Conservation (phyloP, 768 basidiomycete genomes). For the Termitomyces sp. region DNA sequence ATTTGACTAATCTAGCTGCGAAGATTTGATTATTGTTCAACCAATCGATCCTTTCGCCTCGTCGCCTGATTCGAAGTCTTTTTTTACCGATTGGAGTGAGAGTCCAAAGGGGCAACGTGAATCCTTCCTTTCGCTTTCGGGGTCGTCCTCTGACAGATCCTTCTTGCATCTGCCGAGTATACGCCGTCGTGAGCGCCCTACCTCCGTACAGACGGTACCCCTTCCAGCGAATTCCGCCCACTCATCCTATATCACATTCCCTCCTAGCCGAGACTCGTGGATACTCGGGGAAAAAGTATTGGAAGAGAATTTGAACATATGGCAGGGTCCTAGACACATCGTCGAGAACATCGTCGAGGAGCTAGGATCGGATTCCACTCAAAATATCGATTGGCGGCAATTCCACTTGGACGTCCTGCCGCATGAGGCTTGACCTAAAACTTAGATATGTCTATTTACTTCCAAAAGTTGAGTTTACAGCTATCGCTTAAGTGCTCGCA, state of each 20-base stretch:
- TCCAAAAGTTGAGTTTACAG: neutral
- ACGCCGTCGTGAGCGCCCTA: conserved; percentile 20
- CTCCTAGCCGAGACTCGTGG: conserved; percentile 14
- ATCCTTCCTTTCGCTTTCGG: conserved; percentile 36
- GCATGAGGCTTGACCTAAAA: conserved; percentile 16
- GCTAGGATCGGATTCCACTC: conserved; percentile 33
- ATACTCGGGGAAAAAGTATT: conserved; percentile 3
- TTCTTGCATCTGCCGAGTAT: conserved; percentile 15
- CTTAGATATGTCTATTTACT: neutral
- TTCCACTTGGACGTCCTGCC: conserved; percentile 44
- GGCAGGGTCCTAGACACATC: conserved; percentile 13
- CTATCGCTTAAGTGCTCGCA: neutral
- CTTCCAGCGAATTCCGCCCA: conserved; percentile 22
- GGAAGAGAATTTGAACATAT: conserved; percentile 24
- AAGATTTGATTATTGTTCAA: conserved; percentile 13
- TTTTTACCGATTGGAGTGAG: conserved; percentile 37
- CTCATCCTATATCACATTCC: conserved; percentile 26
- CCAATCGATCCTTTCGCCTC: conserved; percentile 36
- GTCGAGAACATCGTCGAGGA: conserved; percentile 20
- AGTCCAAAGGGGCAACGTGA: conserved; percentile 19
- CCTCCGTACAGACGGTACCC: conserved; percentile 27
- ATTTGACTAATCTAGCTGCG: conserved; percentile 7
- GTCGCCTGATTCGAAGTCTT: conserved; percentile 35
- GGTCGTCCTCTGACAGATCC: conserved; percentile 24
- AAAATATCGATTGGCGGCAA: conserved; percentile 49